Evolutionary conservation across 2,329 filamentous ascomycete species (phyloP).

Genomic region (Clarireedia paspali): DNA sequence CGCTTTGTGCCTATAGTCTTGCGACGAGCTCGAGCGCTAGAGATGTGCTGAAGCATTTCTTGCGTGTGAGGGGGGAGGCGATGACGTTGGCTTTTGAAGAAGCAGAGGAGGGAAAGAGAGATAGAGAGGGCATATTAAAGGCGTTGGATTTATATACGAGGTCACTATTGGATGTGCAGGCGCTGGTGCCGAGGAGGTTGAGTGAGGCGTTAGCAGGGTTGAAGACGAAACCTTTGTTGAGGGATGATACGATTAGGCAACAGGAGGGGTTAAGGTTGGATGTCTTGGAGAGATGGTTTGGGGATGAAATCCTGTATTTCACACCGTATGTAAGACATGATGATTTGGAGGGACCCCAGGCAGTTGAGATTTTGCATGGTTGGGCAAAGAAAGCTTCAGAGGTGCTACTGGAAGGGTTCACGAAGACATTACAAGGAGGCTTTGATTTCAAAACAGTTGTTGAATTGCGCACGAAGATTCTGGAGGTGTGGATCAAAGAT

Average conservation of each 20-base stretch:
- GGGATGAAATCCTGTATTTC: slow-evolving; percentile 75
- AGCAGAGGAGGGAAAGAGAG: slow-evolving; percentile 36
- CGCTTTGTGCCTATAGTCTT: slow-evolving; percentile 75
- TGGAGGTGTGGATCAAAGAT: slow-evolving; percentile 70
- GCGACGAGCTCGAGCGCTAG: slow-evolving; percentile 71
- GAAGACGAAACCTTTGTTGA: slow-evolving; percentile 63
- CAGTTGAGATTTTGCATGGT: slow-evolving; percentile 49
- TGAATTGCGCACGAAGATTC: slow-evolving; percentile 58
- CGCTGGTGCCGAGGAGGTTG: slow-evolving; percentile 65
- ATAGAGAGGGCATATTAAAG: slow-evolving; percentile 42
- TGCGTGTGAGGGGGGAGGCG: slow-evolving; percentile 62
- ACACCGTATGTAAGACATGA: slow-evolving; percentile 82
- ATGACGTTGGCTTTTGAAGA: slow-evolving; percentile 56
- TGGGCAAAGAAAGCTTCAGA: slow-evolving; percentile 59
- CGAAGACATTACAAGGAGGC: slow-evolving; percentile 50
- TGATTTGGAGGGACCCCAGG: slow-evolving; percentile 55
- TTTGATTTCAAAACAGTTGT: slow-evolving; percentile 62
- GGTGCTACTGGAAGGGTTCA: slow-evolving; percentile 54
- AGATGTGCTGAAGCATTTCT: slow-evolving; percentile 73
- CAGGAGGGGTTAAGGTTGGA: slow-evolving; percentile 71
- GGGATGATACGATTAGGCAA: slow-evolving; percentile 57
- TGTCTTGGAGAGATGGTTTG: slow-evolving; percentile 70
- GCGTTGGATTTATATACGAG: slow-evolving; percentile 66
- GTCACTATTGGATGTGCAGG: slow-evolving; percentile 71
- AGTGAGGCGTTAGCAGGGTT: slow-evolving; percentile 60